Base-by-base conservation (phyloP, 2,329 filamentous ascomycete genomes). In the Xylaria sp. region DNA sequence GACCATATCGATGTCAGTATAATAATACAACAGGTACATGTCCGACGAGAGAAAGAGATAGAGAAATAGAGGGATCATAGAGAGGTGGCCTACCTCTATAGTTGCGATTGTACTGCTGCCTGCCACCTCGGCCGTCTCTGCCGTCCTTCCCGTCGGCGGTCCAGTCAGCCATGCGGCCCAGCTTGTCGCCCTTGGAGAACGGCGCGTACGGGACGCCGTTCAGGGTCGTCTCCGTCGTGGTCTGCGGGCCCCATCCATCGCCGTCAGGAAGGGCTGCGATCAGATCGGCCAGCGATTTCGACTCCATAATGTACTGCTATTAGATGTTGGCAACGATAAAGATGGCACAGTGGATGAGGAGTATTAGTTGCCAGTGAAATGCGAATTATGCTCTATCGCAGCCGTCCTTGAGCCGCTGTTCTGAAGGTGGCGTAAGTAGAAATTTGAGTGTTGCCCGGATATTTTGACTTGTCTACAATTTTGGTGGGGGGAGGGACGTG, bases 111-210 rank as follows among this genome's bases (percentile, higher is more conserved):
- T 97, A 98, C 80, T 96, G 93, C 82, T 92, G 90, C 80, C 95
- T 87, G 71, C 94, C 93, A 75, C 92, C 92, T 70, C 90, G 87
- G 59, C 86, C 84, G 76, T 91, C 89, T 78, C 94, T 86, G 70
- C 87, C 85, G 75, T 96, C 93, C 84, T 98, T 98, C 81, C 92
- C 90, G 80, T 98, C 96, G 57, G 90, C 80, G 20, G 94, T 97
- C 96, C 96, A 99, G 86, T 99, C 96, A 70, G 96, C 96, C 94
- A 99, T 98, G 81, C 96, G 94, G 79, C 96, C 96, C 69, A 99
- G 87, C 88, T 98, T 98, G 86, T 99, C 96, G 81, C 94, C 94
- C 84, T 99, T 99, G 75, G 94, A 98, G 87, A 96, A 99, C 70
- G 96, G 96, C 76, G 96, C 96, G 82, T 98, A 99, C 48, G 96